Evolutionary conservation across 1,284 basidiomycete genomes (phyloP).

Genomic region (Sporisorium exsertum): DNA sequence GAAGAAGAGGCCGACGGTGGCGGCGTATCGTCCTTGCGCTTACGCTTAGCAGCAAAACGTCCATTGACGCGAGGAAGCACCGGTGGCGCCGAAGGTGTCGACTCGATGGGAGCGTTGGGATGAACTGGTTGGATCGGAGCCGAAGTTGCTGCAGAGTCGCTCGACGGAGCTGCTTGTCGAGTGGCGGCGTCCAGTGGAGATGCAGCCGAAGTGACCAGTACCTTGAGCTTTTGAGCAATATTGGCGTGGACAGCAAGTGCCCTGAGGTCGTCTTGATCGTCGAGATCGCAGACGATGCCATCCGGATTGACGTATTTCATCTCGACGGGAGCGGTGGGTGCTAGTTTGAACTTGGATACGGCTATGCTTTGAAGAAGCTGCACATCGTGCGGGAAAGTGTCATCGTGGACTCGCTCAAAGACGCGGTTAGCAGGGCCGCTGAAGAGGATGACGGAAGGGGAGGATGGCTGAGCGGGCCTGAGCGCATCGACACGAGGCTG

Average conservation of each 20-base stretch:
- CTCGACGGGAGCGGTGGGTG: constrained; percentile 22
- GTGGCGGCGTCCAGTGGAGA: neutral
- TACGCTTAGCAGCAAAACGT: constrained; percentile 22
- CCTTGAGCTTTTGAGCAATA: constrained; percentile 33
- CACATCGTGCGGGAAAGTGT: constrained; percentile 30
- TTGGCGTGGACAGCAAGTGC: constrained; percentile 52
- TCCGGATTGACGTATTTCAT: constrained; percentile 54
- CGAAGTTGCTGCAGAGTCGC: constrained; percentile 6
- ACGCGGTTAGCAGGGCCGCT: constrained; percentile 29
- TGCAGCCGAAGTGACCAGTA: constrained; percentile 22
- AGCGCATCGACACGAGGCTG: constrained; percentile 14
- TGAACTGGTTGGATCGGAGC: neutral
- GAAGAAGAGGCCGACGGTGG: constrained; percentile 7
- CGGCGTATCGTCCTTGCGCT: constrained; percentile 22
- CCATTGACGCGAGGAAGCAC: constrained; percentile 2
- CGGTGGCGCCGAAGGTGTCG: neutral
- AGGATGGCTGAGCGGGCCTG: constrained; percentile 12
- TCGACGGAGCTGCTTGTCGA: neutral
- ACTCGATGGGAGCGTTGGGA: neutral
- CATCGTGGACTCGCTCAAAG: constrained; percentile 46
- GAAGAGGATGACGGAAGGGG: constrained; percentile 42
- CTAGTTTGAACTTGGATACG: constrained; percentile 39
- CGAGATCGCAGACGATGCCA: constrained; percentile 48
- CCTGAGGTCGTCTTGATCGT: constrained; percentile 53
- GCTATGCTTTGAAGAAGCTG: constrained; percentile 25